A percentile compares a stretch with the other conserved stretches of the same genome.
Conservation (phyloP, 768 basidiomycete species). For the Boletellus sp. region DNA sequence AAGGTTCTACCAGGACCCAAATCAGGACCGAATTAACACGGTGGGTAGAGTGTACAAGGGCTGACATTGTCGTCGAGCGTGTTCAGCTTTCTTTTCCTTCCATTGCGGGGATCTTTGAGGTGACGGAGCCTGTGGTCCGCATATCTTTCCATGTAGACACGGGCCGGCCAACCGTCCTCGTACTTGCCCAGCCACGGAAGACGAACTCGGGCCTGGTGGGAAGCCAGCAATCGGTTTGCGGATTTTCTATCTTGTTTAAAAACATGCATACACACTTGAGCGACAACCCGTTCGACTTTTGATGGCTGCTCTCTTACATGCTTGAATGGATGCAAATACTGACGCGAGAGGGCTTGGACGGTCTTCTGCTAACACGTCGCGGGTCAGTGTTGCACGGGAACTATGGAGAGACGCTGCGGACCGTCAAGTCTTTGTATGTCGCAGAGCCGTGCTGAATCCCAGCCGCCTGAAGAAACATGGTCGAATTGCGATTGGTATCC, state of each 20-base stretch:
- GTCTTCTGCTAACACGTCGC: conserved; percentile 1
- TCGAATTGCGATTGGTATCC: neutral
- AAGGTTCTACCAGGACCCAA: neutral
- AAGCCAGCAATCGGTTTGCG: neutral
- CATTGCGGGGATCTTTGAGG: neutral
- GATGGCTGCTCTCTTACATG: conserved; percentile 15
- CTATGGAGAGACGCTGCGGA: neutral
- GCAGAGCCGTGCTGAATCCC: neutral
- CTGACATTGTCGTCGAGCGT: neutral
- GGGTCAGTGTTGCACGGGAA: neutral
- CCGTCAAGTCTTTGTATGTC: conserved; percentile 11
- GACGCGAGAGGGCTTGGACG: neutral
- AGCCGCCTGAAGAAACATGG: conserved; percentile 1
- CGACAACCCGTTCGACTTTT: conserved; percentile 8
- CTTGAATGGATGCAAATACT: conserved; percentile 12
- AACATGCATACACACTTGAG: neutral
- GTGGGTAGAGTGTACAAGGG: neutral
- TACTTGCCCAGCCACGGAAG: conserved; percentile 21
- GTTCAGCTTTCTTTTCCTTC: neutral
- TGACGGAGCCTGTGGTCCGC: conserved; percentile 8
- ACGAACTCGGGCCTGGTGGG: conserved; percentile 2
- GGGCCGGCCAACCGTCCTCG: conserved; percentile 17
- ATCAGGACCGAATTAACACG: neutral
- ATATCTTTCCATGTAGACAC: conserved; percentile 20
- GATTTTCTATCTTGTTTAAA: too few species aligned